Conservation (phyloP, 2,329 filamentous ascomycete species). For the Dactylonectria estremocensis region DNA sequence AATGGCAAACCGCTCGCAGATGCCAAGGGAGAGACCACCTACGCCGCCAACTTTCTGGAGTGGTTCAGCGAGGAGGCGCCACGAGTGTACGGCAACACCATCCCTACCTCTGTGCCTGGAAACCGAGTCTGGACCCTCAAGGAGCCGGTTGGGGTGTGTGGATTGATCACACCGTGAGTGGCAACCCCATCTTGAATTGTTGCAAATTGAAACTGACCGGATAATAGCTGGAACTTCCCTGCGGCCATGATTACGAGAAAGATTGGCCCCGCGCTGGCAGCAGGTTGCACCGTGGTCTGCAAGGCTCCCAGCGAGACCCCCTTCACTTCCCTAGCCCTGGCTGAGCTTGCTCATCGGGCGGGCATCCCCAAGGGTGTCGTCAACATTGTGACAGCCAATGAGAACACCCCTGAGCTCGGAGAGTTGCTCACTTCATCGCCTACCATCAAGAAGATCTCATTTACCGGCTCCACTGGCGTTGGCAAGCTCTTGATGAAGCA, state of each 20-base stretch:
- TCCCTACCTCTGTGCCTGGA: slow-evolving; percentile 77
- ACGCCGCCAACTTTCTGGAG: slow-evolving; percentile 83
- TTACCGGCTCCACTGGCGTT: slow-evolving; percentile 84
- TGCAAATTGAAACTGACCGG: slow-evolving; percentile 11
- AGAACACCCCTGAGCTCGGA: slow-evolving; percentile 87
- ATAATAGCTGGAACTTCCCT: slow-evolving; percentile 83
- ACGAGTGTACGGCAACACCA: slow-evolving; percentile 80
- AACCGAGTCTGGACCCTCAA: slow-evolving; percentile 85
- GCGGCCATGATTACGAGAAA: slow-evolving; percentile 83
- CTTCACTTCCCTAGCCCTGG: slow-evolving; percentile 89
- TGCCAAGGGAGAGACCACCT: slow-evolving; percentile 79
- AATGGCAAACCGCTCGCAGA: slow-evolving; percentile 89
- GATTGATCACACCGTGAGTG: slow-evolving; percentile 80
- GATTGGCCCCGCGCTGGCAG: slow-evolving; percentile 83
- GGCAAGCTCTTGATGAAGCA: slow-evolving; percentile 91
- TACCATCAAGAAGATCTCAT: slow-evolving; percentile 89
- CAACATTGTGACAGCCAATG: slow-evolving; percentile 85
- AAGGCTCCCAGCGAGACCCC: slow-evolving; percentile 96
- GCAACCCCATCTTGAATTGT: background rate
- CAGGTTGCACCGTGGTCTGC: slow-evolving; percentile 94
- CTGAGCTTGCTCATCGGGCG: slow-evolving; percentile 87
- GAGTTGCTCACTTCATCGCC: slow-evolving; percentile 80
- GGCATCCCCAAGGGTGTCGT: slow-evolving; percentile 93
- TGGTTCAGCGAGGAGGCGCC: slow-evolving; percentile 89
- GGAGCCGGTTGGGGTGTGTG: slow-evolving; percentile 88